Evolutionary conservation across 2,329 filamentous ascomycete genomes (phyloP).

Genomic region (Botryotinia calthae): DNA sequence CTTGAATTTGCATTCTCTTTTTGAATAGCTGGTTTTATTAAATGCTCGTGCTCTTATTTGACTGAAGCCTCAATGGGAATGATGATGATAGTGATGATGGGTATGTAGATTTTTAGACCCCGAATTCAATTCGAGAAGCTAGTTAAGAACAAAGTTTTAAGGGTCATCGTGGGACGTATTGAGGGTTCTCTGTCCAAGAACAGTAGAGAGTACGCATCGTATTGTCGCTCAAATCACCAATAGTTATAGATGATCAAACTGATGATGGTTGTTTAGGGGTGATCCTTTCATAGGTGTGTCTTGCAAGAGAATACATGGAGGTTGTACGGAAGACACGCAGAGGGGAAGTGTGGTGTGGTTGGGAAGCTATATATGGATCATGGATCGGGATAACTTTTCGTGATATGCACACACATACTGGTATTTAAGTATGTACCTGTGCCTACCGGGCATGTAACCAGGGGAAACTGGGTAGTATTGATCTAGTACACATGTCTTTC

Average conservation of each 20-base stretch:
- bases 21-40: neutral
- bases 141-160: neutral
- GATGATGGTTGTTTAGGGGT: neutral
- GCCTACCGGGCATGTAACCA: rapidly evolving
- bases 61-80: neutral
- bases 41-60: neutral
- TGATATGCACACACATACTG: neutral
- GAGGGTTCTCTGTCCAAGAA: neutral
- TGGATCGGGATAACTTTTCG: neutral
- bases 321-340: neutral
- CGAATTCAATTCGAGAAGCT: neutral
- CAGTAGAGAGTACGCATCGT: neutral
- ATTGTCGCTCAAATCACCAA: too few relatives aligned
- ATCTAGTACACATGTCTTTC: neutral
- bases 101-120: neutral
- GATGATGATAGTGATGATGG: neutral
- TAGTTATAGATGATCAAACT: neutral
- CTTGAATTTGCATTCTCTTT: neutral
- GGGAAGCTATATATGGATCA: neutral
- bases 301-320: neutral
- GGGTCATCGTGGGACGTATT: neutral
- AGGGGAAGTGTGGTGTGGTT: neutral
- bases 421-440: neutral
- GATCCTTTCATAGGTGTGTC: neutral
- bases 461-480: neutral